Base-by-base conservation (phyloP, 2,329 filamentous ascomycete species). In the Colletotrichum tanaceti region DNA sequence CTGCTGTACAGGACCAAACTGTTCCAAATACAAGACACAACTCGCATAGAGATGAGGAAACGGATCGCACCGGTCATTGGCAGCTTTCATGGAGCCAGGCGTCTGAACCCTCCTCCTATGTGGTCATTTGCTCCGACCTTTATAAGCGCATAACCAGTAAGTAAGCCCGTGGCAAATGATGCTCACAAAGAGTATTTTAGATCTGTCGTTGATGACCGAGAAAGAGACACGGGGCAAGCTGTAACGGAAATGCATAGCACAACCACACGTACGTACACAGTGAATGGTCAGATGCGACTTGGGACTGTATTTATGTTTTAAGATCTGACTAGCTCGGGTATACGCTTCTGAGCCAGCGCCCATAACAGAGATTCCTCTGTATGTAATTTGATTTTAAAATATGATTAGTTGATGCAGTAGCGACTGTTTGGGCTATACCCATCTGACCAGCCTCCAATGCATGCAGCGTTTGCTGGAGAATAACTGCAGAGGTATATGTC, bases 361-460 rank as follows among this genome's bases (percentile, higher is more conserved):
- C 13, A 14, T 9, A 35, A 10, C 32, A 7, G 7, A 35, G 35
- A 11, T 22, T 39, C 24, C 20, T 52, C 52, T 52, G 35, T 13
- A 4, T 50, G 22, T 24, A 35, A 2, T 35, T 35, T 35, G 32
- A n/a, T 39, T 52, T 20, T n/a, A 24, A 28, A 10, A 2, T 41
- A 41, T 60, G 35, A 52, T 60, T 60, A 60, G 35, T 28, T 60
- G 58, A 60, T 52, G 22, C 58, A 52, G 46, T 60, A 52, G 50
- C 18, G 58, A 60, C 58, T 11, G 58, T 52, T 35, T 10, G 35
- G 52, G 35, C 46, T 41, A 22, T 22, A 22, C 35, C 22, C 16
- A 32, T 60, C 6, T 46, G 22, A 35, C 28, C 32, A 60, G 46
- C 35, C 22, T 52, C 32, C 10, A 16, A 50, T 43, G 46, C 38